Percentiles rank a stretch among this genome's conserved stretches.
Evolutionary conservation across 306 rosid genomes (phyloP).

Genomic region (Ormosia emarginata): DNA sequence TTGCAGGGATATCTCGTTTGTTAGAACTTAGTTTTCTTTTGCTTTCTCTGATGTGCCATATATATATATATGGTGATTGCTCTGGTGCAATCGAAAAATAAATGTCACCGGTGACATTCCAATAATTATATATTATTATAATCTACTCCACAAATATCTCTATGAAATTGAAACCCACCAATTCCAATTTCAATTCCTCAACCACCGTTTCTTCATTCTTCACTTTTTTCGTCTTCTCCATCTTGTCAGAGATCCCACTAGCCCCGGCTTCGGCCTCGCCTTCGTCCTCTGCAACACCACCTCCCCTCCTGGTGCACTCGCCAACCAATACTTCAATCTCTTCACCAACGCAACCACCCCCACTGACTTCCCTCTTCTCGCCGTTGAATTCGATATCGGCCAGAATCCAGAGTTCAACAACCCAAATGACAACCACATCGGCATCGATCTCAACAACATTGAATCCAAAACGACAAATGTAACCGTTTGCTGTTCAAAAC

Average conservation of each 20-base stretch:
- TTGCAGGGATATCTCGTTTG: too few species aligned
- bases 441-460: constrained; percentile 63
- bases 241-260: constrained; percentile 53
- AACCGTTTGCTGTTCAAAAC: constrained; percentile 65
- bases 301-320: constrained; percentile 67
- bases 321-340: constrained; percentile 82
- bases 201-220: constrained; percentile 55
- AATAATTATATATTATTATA: too few species aligned
- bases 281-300: constrained; percentile 64
- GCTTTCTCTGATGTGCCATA: too few species aligned
- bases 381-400: constrained; percentile 84
- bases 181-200: constrained; percentile 24
- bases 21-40: too few species aligned
- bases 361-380: constrained; percentile 56
- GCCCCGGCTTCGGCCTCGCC: constrained; percentile 86
- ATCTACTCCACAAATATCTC: constrained; percentile 40
- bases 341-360: constrained; percentile 56
- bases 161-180: constrained; percentile 19
- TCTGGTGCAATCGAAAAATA: too few species aligned
- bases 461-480: constrained; percentile 27
- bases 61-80: too few species aligned
- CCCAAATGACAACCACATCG: constrained; percentile 69
- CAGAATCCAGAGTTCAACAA: constrained; percentile 79
- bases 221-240: constrained; percentile 79
- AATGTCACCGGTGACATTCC: too few species aligned